Conservation (phyloP, 1,284 basidiomycete genomes). For the Cystobasidiaceae sp. region DNA sequence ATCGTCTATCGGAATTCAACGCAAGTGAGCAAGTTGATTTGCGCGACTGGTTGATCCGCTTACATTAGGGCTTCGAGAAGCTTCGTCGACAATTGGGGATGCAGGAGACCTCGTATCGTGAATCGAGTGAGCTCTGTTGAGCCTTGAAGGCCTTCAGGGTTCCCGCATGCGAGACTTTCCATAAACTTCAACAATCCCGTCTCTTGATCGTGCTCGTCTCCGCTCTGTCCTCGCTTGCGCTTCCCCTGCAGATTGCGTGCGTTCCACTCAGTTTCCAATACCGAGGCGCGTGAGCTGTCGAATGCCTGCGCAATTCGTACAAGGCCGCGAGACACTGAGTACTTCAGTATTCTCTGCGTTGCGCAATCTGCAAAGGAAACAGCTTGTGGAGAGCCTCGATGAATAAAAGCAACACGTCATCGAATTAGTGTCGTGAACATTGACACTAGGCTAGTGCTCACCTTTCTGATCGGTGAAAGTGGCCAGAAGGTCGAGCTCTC, state of each 20-base stretch:
- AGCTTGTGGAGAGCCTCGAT: too few relatives aligned
- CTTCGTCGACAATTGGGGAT: not conserved
- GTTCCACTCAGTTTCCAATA: too few relatives aligned
- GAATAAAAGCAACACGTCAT: too few relatives aligned
- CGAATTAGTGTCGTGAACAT: too few relatives aligned
- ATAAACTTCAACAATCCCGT: too few relatives aligned
- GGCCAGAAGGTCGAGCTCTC: slow-evolving; percentile 9
- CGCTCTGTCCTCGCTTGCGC: not conserved
- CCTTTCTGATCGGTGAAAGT: slow-evolving; percentile 6
- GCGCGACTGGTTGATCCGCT: not conserved
- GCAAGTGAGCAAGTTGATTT: not conserved
- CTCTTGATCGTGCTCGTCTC: too few relatives aligned
- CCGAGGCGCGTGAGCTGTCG: too few relatives aligned
- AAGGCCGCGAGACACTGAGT: too few relatives aligned
- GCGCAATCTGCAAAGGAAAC: not conserved
- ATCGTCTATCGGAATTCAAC: not conserved
- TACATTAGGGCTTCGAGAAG: not conserved
- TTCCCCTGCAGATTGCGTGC: not conserved
- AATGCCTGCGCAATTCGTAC: too few relatives aligned
- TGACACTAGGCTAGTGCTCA: not conserved
- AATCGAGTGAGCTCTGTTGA: not conserved
- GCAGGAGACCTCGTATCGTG: not conserved
- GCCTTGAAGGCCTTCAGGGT: too few relatives aligned
- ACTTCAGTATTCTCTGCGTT: too few relatives aligned
- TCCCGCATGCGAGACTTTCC: too few relatives aligned